Evolutionary conservation across 345 rosid species (phyloP), one percentile per base, ranked within the genome.

Genomic region (Lepidium africanum): DNA sequence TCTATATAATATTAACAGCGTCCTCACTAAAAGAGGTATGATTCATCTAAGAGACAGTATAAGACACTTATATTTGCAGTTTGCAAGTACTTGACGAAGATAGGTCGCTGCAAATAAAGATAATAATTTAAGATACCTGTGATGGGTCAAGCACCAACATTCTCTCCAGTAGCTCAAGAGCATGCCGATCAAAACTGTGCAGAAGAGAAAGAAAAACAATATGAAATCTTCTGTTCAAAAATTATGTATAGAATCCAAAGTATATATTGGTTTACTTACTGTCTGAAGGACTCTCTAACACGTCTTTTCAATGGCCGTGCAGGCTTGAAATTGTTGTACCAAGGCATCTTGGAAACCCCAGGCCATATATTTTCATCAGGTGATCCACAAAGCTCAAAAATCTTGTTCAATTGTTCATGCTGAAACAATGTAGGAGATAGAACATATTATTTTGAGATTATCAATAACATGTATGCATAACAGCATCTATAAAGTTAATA

Each of bases 111-210:
- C 10, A 3, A 19, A 49, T 40, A 60, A 60, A 36, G 37, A 46
- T 14, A 48, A 65, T 14, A 13, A 57, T 56, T 59, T 38, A 19
- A 55, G 41, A 53, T 84, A 90, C 98, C 98, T 90, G 86, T 49
- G 90, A 60, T 17, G 97, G 96, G 79, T 90, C 97, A 43, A 93
- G 98, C 8, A 78, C 85, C 75, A 90, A 84, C 98, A 93, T 90
- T 82, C 63, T 88, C 77, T 93, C 98, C 63, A 93, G 74, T 65
- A 93, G 80, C 56, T 93, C 97, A 87, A 93, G 79, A 65, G 98
- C 98, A 82, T 88, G 89, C 4, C 94, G 90, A 64, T 93, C 97
- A 77, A 90, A 88, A 78, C 92, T 85, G 32, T 52, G 33, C 66
- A 66, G 14, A 58, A 53, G 51, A 32, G 58, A 47, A 60, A 14